Percentiles rank a stretch among this genome's conserved stretches.
Conservation (phyloP, 495 filamentous ascomycete species). For the Podospora anserina region DNA sequence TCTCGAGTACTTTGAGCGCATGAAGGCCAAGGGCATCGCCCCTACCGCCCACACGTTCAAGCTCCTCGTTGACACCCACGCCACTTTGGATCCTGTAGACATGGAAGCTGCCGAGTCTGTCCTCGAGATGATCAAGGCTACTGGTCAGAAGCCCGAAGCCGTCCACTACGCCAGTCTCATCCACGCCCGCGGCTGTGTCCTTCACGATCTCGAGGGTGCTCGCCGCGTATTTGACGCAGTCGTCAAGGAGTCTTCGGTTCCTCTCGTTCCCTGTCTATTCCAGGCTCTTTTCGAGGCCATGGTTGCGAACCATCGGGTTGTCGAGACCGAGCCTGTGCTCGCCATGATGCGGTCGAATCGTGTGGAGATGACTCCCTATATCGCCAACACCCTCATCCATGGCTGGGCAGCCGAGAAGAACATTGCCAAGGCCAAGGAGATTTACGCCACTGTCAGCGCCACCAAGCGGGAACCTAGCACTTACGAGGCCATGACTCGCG, state of each 20-base stretch:
- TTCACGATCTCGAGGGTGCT: slow-evolving; percentile 84
- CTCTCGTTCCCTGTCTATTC: slow-evolving; percentile 80
- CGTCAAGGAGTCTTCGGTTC: slow-evolving; percentile 59
- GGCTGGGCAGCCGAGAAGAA: slow-evolving; percentile 88
- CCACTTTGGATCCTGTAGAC: slow-evolving; percentile 88
- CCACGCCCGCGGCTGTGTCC: slow-evolving; percentile 91
- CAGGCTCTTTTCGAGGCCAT: slow-evolving; percentile 94
- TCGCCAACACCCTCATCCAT: slow-evolving; percentile 98
- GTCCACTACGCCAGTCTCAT: slow-evolving; percentile 95
- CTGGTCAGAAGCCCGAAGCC: slow-evolving; percentile 76
- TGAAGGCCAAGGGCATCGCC: slow-evolving; percentile 80
- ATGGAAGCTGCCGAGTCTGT: slow-evolving; percentile 86
- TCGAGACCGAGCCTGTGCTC: slow-evolving; percentile 70
- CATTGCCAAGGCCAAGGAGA: slow-evolving; percentile 69
- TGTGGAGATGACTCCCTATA: slow-evolving; percentile 91
- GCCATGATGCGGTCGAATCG: slow-evolving; percentile 64
- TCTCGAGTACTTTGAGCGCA: slow-evolving; percentile 91
- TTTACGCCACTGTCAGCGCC: slow-evolving; percentile 71
- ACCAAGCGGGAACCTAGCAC: slow-evolving; percentile 90
- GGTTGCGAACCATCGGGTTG: slow-evolving; percentile 87
- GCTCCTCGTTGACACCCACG: slow-evolving; percentile 92
- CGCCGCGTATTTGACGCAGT: slow-evolving; percentile 77
- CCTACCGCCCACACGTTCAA: slow-evolving; percentile 97
- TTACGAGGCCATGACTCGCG: slow-evolving; percentile 98
- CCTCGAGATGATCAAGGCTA: slow-evolving; percentile 69